Percentiles rank a stretch among this genome's conserved stretches.
phyloP scores from a whole-genome alignment of 179 eudicot genomes.

The Amaranthus tricolor region DNA sequence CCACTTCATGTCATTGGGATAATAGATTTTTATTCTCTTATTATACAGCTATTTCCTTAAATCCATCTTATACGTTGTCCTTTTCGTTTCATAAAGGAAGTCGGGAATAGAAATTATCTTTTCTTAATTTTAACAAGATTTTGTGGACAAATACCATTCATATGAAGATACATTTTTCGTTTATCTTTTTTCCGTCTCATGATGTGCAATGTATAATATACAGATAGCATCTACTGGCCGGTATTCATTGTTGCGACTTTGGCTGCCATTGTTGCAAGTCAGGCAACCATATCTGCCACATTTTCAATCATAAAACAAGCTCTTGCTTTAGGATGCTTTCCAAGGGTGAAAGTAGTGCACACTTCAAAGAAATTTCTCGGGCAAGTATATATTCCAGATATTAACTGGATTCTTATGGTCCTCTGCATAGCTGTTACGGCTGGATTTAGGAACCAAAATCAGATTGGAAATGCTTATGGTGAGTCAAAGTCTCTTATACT shows the following conservation, averaged over 20 bases:
- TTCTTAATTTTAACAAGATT: not conserved
- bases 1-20: too few species aligned
- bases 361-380: constrained; percentile 95
- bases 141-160: not conserved
- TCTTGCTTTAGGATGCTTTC: constrained; percentile 91
- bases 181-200: not conserved
- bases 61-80: not conserved
- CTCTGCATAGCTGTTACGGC: constrained; percentile 95
- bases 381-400: constrained; percentile 92
- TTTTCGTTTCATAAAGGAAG: not conserved
- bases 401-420: constrained; percentile 93
- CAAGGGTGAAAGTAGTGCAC: constrained; percentile 94
- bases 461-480: constrained; percentile 99
- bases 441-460: constrained; percentile 89
- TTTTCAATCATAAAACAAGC: constrained; percentile 97
- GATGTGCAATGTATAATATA: constrained; percentile 17
- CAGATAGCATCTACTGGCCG: constrained; percentile 95
- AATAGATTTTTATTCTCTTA: too few species aligned
- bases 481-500: constrained; percentile 25
- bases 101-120: not conserved
- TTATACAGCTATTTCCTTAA: too few species aligned
- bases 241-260: constrained; percentile 78
- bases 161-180: not conserved
- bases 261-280: constrained; percentile 96
- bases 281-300: constrained; percentile 93